Base-by-base conservation (phyloP, 768 basidiomycete genomes). In the Panaeolus cyanescens region DNA sequence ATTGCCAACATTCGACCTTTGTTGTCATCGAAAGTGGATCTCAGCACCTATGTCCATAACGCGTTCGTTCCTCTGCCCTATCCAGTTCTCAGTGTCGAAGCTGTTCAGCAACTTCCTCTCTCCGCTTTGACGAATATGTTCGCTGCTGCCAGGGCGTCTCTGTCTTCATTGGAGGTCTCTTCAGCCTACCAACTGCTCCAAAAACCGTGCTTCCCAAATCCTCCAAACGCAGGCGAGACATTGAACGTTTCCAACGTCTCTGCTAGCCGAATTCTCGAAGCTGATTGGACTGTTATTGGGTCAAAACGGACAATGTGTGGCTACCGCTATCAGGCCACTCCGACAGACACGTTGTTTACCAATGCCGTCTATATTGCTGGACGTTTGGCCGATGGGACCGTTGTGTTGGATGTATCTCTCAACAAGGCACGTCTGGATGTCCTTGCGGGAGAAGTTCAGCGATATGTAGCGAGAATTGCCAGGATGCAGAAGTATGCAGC, bases 331-430 rank as follows among this genome's bases (percentile, higher is more conserved):
- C 74, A 76, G 45, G 62, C 76, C 25, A 76, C 76, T 3, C 74
- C 75, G 4, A 76, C 65, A 1, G 74, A 73, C 17, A 55, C 77
- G 10, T 53, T 76, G 54, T 67, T 76, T 39, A 72, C 76, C 8
- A 80, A 80, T 63, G 67, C 71, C 0, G 70, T 76, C 0, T 79
- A 73, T 50, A 76, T 81, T 32, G 71, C 77, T 8, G 80, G 79
- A 10, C 65, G 77, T n/a, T 55, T 79, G 53, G 65, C 67, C 1
- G 77, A 80, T 65, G 74, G 74, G 9, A 76, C 72, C 15, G 72
- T 75, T n/a, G 76, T 79, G 13, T 55, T 81, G 58, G 79, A 81
- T 67, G 67, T 76, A 7, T 72, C 72, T 8, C 54, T 79, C 58
- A 77, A 65, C 36, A 74, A 68, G 60, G 65, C 54, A 3, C 66